A percentile compares a stretch with the other conserved stretches of the same genome.
phyloP scores from a whole-genome alignment of 176 grass and related monocot genomes.

The Saccharum officinarum region DNA sequence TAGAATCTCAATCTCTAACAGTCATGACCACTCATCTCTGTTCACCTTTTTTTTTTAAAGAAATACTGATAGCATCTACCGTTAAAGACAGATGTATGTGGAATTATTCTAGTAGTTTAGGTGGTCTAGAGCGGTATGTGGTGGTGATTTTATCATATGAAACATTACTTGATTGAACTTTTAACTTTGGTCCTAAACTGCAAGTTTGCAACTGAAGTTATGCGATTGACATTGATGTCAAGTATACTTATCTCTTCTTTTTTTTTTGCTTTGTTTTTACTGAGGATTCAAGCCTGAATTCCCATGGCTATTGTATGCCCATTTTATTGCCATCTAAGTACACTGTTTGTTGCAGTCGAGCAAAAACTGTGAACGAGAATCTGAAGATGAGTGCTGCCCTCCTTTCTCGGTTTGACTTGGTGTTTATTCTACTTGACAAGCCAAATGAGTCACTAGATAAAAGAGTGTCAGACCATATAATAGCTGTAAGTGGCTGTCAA shows the following conservation, averaged over 20 bases:
- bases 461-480: constrained; percentile 85
- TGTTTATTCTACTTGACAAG: constrained; percentile 92
- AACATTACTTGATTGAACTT: neutral
- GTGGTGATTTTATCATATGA: neutral
- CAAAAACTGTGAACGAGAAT: constrained; percentile 93
- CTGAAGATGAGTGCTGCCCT: constrained; percentile 87
- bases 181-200: neutral
- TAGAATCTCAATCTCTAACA: too few relatives aligned
- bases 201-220: neutral
- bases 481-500: constrained; percentile 56
- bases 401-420: constrained; percentile 89
- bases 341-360: constrained; percentile 61
- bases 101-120: neutral
- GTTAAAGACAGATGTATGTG: neutral
- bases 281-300: neutral
- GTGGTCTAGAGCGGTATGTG: neutral
- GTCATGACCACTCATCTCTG: neutral
- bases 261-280: neutral
- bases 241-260: neutral
- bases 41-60: constrained; percentile 20
- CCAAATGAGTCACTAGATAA: constrained; percentile 84
- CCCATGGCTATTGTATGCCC: neutral
- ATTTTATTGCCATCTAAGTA: neutral
- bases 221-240: neutral
- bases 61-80: neutral